Evolutionary conservation across 192 early-diverging fungal genomes (phyloP).

Genomic region (Globomyces pollinis-pini): DNA sequence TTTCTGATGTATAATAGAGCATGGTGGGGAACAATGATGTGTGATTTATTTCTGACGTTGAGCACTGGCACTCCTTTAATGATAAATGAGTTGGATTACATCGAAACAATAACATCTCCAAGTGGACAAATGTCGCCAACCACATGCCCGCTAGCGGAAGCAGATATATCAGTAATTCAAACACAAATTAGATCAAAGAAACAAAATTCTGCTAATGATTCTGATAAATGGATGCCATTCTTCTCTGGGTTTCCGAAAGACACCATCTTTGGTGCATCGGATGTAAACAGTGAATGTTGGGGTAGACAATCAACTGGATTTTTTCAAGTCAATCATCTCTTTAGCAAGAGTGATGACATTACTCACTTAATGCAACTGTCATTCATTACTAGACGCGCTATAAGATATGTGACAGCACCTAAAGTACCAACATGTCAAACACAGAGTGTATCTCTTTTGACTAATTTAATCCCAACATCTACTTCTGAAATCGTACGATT

Average conservation of each 20-base stretch:
- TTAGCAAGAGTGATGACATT: neutral
- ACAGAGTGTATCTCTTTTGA: neutral
- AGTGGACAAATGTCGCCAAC: conserved; percentile 6
- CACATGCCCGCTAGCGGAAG: neutral
- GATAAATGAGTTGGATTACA: conserved; percentile 21
- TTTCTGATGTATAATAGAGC: too few species aligned
- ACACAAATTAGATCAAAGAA: neutral
- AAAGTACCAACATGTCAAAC: neutral
- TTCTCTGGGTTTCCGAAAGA: conserved; percentile 14
- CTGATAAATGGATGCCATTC: conserved; percentile 12
- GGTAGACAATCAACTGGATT: neutral
- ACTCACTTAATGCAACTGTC: conserved; percentile 17
- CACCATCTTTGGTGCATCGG: conserved; percentile 13
- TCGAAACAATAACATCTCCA: conserved; percentile 9
- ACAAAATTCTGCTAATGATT: neutral
- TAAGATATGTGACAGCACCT: conserved; percentile 3
- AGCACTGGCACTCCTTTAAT: conserved; percentile 10
- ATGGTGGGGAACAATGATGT: conserved; percentile 21
- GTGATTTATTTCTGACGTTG: conserved; percentile 12
- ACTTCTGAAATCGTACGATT: neutral
- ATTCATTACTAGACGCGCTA: conserved; percentile 11
- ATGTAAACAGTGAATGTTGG: conserved; percentile 2
- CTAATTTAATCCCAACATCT: neutral
- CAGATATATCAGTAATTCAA: neutral
- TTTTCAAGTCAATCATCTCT: conserved; percentile 12